Evolutionary conservation across 495 filamentous ascomycete genomes (phyloP).

Genomic region (Talaromyces adpressus): DNA sequence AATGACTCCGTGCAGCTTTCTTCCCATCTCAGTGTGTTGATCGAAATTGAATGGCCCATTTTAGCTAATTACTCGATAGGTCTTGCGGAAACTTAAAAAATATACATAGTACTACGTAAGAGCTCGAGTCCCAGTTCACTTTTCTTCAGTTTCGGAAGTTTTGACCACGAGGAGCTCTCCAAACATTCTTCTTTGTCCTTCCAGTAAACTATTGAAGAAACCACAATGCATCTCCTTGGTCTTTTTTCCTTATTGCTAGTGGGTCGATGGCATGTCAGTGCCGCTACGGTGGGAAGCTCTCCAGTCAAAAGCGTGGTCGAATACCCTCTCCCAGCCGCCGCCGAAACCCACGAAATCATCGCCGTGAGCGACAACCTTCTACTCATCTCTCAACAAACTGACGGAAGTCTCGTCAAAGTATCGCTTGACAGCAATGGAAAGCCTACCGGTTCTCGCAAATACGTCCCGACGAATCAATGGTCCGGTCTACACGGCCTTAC

Average conservation of each 20-base stretch:
- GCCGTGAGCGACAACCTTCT: background rate
- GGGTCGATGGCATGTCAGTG: background rate
- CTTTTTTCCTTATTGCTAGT: background rate
- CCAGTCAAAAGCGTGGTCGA: background rate
- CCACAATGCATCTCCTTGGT: background rate
- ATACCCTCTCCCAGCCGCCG: background rate
- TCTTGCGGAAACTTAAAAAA: too few relatives aligned
- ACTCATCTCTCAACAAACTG: background rate
- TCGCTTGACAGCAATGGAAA: background rate
- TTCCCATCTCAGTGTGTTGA: too few relatives aligned
- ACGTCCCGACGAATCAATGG: background rate
- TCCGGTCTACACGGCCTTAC: background rate
- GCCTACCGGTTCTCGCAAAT: background rate
- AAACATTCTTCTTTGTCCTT: too few relatives aligned
- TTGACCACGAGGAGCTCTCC: too few relatives aligned
- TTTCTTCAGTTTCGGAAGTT: too few relatives aligned
- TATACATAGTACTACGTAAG: too few relatives aligned
- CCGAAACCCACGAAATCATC: background rate
- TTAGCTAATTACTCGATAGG: too few relatives aligned
- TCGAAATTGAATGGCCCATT: too few relatives aligned
- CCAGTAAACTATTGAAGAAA: too few relatives aligned
- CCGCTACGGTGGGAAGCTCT: background rate
- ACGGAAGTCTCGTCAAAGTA: background rate
- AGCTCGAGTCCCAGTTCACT: too few relatives aligned
- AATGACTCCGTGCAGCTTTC: too few relatives aligned